Evolutionary conservation across 805 yeast genomes (phyloP).

Genomic region (Teunomyces aglyptinius): DNA sequence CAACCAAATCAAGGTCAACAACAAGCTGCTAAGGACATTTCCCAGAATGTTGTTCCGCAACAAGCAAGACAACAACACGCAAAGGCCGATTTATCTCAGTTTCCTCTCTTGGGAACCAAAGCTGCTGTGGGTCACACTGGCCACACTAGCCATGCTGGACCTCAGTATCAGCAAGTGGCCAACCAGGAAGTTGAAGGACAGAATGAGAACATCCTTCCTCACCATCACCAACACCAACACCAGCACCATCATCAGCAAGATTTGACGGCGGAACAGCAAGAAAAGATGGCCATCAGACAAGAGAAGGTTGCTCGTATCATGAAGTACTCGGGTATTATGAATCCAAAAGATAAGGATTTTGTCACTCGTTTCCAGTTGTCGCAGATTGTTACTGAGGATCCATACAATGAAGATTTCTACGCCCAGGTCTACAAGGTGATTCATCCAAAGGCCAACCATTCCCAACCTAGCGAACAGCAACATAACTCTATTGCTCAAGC

Average conservation of each 20-base stretch:
- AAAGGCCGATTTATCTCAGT: conserved; percentile 41
- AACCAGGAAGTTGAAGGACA: conserved; percentile 14
- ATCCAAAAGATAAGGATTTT: conserved; percentile 94
- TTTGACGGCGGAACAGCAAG: conserved; percentile 71
- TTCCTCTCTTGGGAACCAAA: conserved; percentile 55
- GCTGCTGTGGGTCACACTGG: conserved; percentile 19
- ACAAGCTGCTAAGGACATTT: conserved; percentile 10
- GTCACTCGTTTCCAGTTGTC: conserved; percentile 92
- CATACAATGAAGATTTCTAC: conserved; percentile 94
- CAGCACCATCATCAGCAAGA: conserved; percentile 25
- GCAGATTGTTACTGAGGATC: conserved; percentile 95
- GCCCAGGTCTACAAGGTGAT: conserved; percentile 81
- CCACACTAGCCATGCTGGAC: conserved; percentile 8
- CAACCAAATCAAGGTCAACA: conserved; percentile 16
- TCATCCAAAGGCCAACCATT: conserved; percentile 51
- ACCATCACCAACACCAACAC: conserved; percentile 28
- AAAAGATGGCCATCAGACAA: conserved; percentile 62
- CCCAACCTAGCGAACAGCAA: conserved; percentile 52
- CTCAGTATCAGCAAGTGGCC: conserved; percentile 19
- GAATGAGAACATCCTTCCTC: conserved; percentile 17
- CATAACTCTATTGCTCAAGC: conserved; percentile 89
- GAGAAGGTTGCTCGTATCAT: conserved; percentile 73
- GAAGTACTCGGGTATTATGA: conserved; percentile 90
- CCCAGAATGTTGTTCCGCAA: conserved; percentile 4
- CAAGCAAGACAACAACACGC: conserved; percentile 4